Evolutionary conservation across 1,284 basidiomycete genomes (phyloP).

Genomic region (Mrakiaceae sp.): DNA sequence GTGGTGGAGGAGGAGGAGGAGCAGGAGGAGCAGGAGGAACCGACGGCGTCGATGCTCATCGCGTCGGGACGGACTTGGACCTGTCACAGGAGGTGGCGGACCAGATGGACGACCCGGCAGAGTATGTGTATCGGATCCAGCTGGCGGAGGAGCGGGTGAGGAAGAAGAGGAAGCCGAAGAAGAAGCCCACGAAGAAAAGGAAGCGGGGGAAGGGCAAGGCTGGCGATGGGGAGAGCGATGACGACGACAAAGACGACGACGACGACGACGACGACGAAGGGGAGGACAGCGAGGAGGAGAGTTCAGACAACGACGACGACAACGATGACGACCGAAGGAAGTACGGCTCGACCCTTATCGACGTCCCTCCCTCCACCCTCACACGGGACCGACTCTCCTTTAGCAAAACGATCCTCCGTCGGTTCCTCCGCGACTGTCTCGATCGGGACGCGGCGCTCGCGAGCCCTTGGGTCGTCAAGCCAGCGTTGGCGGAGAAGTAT

Average conservation of each 20-base stretch:
- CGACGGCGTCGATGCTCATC: conserved; percentile 24
- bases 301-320: conserved; percentile 21
- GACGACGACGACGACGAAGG: conserved; percentile 19
- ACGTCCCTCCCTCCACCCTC: conserved; percentile 7
- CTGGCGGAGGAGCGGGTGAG: conserved; percentile 40
- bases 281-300: conserved; percentile 20
- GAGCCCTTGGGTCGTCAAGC: conserved; percentile 90
- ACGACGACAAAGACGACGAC: conserved; percentile 20
- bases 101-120: conserved; percentile 60
- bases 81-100: conserved; percentile 59
- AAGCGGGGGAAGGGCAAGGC: neutral
- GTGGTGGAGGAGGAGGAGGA: too few species aligned
- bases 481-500: conserved; percentile 66
- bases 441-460: conserved; percentile 77
- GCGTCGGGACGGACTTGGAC: conserved; percentile 67
- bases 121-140: conserved; percentile 81
- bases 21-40: too few species aligned
- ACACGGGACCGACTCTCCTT: conserved; percentile 90
- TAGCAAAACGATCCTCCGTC: conserved; percentile 89
- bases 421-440: conserved; percentile 89
- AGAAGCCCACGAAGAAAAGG: neutral
- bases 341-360: conserved; percentile 12
- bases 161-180: conserved; percentile 10
- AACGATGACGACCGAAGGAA: conserved; percentile 21
- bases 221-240: conserved; percentile 24